Conservation (phyloP, 2,329 filamentous ascomycete genomes). For the Penicillium aurantiogriseum region DNA sequence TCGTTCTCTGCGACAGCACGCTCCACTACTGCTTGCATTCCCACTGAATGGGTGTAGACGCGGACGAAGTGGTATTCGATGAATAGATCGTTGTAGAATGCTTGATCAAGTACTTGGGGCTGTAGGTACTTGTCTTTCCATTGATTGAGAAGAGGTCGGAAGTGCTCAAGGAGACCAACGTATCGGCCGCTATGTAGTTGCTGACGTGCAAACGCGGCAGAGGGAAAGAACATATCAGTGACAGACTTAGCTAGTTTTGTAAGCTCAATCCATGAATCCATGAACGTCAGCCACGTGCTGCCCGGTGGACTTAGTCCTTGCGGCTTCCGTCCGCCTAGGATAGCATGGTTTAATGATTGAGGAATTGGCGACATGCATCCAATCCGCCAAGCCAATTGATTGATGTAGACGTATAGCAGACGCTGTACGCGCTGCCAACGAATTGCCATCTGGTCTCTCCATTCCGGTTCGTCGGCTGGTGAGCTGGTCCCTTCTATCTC, state of each 20-base stretch:
- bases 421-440: constrained; percentile 39
- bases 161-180: constrained; percentile 48
- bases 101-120: constrained; percentile 30
- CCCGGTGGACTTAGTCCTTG: constrained; percentile 41
- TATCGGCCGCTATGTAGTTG: constrained; percentile 50
- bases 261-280: constrained; percentile 53
- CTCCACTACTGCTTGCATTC: constrained; percentile 58
- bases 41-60: constrained; percentile 48
- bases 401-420: constrained; percentile 49
- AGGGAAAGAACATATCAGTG: constrained; percentile 54
- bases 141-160: constrained; percentile 38
- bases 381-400: constrained; percentile 53
- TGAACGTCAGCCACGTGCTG: constrained; percentile 52
- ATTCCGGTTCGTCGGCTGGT: constrained; percentile 27
- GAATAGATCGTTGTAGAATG: constrained; percentile 50
- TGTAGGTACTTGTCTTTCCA: constrained; percentile 40
- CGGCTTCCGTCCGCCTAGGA: constrained; percentile 30
- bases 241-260: constrained; percentile 52
- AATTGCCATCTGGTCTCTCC: constrained; percentile 32
- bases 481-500: constrained; percentile 39
- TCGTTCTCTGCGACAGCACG: constrained; percentile 45
- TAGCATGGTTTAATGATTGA: constrained; percentile 40
- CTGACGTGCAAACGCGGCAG: constrained; percentile 35
- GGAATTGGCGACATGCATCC: constrained; percentile 54
- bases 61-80: constrained; percentile 54